A percentile compares a stretch with the other conserved stretches of the same genome.
Evolutionary conservation across 805 yeast genomes (phyloP).

Genomic region (Starmera caribaea): DNA sequence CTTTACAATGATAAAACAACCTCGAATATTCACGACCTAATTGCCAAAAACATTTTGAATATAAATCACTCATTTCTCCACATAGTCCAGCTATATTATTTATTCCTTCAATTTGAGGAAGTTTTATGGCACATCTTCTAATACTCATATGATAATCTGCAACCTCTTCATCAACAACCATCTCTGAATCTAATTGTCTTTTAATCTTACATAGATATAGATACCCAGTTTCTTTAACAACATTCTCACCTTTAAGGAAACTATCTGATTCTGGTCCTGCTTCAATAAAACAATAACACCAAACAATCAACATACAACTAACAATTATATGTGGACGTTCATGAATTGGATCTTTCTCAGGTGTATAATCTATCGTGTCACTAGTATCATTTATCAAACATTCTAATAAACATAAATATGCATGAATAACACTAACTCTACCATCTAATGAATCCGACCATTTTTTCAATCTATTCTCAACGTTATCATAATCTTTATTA

Average conservation of each 20-base stretch:
- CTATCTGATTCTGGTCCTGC: slow-evolving; percentile 30
- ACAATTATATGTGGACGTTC: slow-evolving; percentile 21
- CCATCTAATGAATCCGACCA: slow-evolving; percentile 28
- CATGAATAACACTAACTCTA: slow-evolving; percentile 43
- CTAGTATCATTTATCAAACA: slow-evolving; percentile 36
- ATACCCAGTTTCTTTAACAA: slow-evolving; percentile 26
- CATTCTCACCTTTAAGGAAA: background rate
- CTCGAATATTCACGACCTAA: slow-evolving; percentile 41
- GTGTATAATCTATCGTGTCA: slow-evolving; percentile 29
- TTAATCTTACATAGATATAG: slow-evolving; percentile 17
- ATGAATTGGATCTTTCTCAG: slow-evolving; percentile 39
- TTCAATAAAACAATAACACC: slow-evolving; percentile 38
- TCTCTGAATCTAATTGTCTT: slow-evolving; percentile 21
- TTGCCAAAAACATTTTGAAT: slow-evolving; percentile 36
- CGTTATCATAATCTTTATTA: slow-evolving; percentile 32
- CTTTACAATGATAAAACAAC: slow-evolving; percentile 39
- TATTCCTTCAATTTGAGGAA: slow-evolving; percentile 6
- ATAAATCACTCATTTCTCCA: slow-evolving; percentile 26
- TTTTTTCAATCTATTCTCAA: slow-evolving; percentile 30
- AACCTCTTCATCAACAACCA: background rate
- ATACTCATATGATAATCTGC: slow-evolving; percentile 5
- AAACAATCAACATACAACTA: slow-evolving; percentile 21
- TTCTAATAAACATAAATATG: slow-evolving; percentile 45
- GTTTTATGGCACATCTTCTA: slow-evolving; percentile 4
- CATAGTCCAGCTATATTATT: slow-evolving; percentile 44